phyloP scores from a whole-genome alignment of 225 moss, liverwort and hornwort genomes.

The Climacium dendroides region DNA sequence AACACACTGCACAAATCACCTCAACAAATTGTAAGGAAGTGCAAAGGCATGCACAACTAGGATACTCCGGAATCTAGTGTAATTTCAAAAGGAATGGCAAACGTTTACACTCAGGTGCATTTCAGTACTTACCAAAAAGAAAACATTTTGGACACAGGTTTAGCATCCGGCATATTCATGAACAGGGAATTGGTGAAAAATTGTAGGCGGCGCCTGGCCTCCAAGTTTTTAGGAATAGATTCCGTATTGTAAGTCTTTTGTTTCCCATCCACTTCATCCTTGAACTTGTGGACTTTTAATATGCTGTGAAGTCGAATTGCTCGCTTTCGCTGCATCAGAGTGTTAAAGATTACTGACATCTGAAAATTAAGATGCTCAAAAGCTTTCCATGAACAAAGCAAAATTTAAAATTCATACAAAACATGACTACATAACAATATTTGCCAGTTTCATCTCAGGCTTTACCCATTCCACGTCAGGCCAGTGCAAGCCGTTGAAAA shows the following conservation, averaged over 20 bases:
- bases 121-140: constrained; percentile 65
- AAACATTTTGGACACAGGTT: constrained; percentile 63
- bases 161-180: constrained; percentile 86
- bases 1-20: constrained; percentile 61
- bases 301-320: constrained; percentile 68
- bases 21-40: not conserved
- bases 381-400: not conserved
- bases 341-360: not conserved
- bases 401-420: not conserved
- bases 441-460: not conserved
- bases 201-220: constrained; percentile 73
- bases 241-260: constrained; percentile 50
- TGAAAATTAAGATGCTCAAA: not conserved
- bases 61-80: not conserved
- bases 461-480: constrained; percentile 37
- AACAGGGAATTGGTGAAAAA: constrained; percentile 95
- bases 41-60: not conserved
- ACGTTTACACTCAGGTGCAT: not conserved
- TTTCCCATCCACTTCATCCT: constrained; percentile 55
- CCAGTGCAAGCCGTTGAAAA: constrained; percentile 68
- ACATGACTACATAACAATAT: not conserved
- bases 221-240: constrained; percentile 71
- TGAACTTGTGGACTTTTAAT: constrained; percentile 63
- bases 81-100: not conserved
- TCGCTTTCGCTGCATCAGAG: constrained; percentile 49